Conservation (phyloP, 2,329 filamentous ascomycete species). For the Alternaria sp. region DNA sequence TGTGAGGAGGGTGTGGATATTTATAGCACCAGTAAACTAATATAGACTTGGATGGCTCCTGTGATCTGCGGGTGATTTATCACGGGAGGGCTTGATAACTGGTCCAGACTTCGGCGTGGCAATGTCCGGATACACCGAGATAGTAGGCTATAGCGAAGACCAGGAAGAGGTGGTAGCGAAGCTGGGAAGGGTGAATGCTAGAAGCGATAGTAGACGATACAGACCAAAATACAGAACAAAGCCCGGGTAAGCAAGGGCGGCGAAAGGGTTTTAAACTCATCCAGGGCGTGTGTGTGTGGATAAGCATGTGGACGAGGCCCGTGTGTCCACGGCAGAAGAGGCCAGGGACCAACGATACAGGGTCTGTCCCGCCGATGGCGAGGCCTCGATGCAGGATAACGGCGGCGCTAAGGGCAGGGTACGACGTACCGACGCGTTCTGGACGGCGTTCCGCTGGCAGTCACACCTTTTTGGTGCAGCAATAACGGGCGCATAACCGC, state of each 20-base stretch:
- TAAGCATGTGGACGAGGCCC: slow-evolving; percentile 33
- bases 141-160: slow-evolving; percentile 3
- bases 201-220: slow-evolving; percentile 11
- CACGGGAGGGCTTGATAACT: slow-evolving; percentile 4
- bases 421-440: slow-evolving; percentile 30
- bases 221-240: slow-evolving; percentile 13
- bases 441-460: slow-evolving; percentile 25
- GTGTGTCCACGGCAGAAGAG: slow-evolving; percentile 18
- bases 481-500: slow-evolving; percentile 23
- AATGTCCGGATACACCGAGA: slow-evolving; percentile 14
- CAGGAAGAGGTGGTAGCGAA: slow-evolving; percentile 5
- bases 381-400: slow-evolving; percentile 38
- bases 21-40: slow-evolving; percentile 16
- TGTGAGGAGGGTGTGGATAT: slow-evolving; percentile 16
- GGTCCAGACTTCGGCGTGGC: slow-evolving; percentile 22
- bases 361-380: slow-evolving; percentile 35
- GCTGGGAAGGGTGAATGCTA: slow-evolving; percentile 1
- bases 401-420: slow-evolving; percentile 33
- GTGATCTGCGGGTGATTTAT: slow-evolving; percentile 21
- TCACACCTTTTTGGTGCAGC: slow-evolving; percentile 17
- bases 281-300: slow-evolving; percentile 21
- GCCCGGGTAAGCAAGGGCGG: slow-evolving; percentile 19
- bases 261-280: slow-evolving; percentile 28
- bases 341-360: slow-evolving; percentile 21
- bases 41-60: slow-evolving; percentile 22